Conservation (phyloP, 495 filamentous ascomycete genomes). For the Aspergillus sclerotiicarbonarius region DNA sequence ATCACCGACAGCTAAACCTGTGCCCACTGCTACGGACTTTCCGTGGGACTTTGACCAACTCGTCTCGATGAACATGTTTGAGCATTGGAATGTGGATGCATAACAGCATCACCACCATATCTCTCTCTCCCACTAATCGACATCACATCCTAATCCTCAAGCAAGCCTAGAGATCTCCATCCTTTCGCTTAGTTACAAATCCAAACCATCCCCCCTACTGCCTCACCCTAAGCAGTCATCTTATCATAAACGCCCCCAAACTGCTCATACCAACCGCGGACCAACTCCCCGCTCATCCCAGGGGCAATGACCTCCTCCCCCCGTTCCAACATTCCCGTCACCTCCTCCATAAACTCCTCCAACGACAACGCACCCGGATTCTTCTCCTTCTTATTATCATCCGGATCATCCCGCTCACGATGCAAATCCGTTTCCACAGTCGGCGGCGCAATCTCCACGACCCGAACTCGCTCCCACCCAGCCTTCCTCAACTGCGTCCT, state of each 20-base stretch:
- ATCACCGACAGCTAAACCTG: neutral
- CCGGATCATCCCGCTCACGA: conserved; percentile 46
- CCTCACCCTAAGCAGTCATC: neutral
- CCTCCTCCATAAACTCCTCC: conserved; percentile 47
- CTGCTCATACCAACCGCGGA: conserved; percentile 1
- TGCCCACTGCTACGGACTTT: neutral
- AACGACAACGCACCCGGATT: conserved; percentile 37
- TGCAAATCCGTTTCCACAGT: conserved; percentile 47
- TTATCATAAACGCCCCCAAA: neutral
- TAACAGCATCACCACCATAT: too few relatives aligned
- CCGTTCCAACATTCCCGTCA: conserved; percentile 32
- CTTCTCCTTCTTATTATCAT: conserved; percentile 52
- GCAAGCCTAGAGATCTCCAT: too few relatives aligned
- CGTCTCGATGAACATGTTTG: neutral
- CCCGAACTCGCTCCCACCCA: conserved; percentile 30
- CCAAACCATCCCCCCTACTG: too few relatives aligned
- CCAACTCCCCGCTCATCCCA: conserved; percentile 12
- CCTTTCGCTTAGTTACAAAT: too few relatives aligned
- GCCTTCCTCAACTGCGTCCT: conserved; percentile 36
- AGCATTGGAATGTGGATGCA: neutral
- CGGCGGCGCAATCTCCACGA: conserved; percentile 48
- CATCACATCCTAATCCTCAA: too few relatives aligned
- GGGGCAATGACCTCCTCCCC: conserved; percentile 40
- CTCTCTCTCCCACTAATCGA: too few relatives aligned
- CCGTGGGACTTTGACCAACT: neutral